phyloP scores from a whole-genome alignment of 2,329 filamentous ascomycete genomes.

The Talaromyces sp. region DNA sequence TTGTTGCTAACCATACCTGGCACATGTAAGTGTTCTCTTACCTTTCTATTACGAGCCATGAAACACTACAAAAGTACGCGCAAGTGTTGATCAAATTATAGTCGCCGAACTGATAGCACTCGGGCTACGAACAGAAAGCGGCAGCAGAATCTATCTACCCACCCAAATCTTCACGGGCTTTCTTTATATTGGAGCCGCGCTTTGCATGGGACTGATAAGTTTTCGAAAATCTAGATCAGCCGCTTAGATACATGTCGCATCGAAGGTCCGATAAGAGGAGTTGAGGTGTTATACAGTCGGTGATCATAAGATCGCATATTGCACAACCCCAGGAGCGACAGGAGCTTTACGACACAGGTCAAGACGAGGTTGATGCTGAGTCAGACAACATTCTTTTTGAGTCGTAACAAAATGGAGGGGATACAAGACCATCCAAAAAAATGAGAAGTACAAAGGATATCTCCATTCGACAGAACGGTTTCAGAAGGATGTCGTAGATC shows the following conservation, averaged over 20 bases:
- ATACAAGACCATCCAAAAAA: neutral
- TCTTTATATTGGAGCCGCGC: slow-evolving; percentile 8
- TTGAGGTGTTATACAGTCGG: neutral
- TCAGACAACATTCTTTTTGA: neutral
- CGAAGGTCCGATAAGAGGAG: neutral
- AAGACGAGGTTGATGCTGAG: neutral
- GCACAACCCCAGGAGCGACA: neutral
- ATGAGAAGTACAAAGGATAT: neutral
- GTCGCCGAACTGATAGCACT: slow-evolving; percentile 1
- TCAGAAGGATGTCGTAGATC: neutral
- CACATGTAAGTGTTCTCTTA: neutral
- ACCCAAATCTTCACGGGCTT: slow-evolving; percentile 4
- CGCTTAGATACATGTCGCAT: slow-evolving; percentile 21
- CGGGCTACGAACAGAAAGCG: neutral
- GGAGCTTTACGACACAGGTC: neutral
- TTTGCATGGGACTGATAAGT: slow-evolving; percentile 4
- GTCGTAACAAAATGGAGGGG: neutral
- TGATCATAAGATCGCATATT: neutral
- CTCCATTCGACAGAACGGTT: neutral
- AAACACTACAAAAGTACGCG: neutral
- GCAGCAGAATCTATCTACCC: neutral
- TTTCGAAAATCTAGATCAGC: neutral
- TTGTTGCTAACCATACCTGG: slow-evolving; percentile 9
- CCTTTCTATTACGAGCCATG: neutral
- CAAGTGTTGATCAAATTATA: neutral